Evolutionary conservation across 768 basidiomycete genomes (phyloP).

Genomic region (Serendipita sp.): DNA sequence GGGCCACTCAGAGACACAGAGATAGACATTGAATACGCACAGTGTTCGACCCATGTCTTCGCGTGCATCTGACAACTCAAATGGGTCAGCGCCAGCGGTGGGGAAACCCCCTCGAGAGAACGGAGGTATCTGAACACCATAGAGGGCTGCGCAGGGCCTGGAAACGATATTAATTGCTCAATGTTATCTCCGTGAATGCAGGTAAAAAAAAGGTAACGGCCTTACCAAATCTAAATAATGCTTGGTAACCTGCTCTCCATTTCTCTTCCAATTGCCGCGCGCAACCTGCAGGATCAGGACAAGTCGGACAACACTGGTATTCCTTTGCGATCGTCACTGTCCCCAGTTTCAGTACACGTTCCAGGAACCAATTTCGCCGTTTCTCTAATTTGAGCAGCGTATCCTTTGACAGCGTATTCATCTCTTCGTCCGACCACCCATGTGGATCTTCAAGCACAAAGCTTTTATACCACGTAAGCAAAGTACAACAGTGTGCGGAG

Average conservation of each 20-base stretch:
- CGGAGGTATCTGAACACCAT: conserved; percentile 89
- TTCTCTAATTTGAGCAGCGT: conserved; percentile 84
- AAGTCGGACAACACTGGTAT: conserved; percentile 79
- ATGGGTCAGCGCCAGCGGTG: conserved; percentile 71
- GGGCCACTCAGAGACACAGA: background rate
- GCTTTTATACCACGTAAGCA: background rate
- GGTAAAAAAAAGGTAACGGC: background rate
- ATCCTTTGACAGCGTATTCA: conserved; percentile 63
- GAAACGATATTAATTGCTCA: conserved; percentile 4
- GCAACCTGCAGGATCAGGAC: conserved; percentile 63
- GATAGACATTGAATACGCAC: conserved; percentile 27
- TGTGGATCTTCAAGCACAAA: conserved; percentile 89
- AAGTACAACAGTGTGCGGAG: background rate
- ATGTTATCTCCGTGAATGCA: background rate
- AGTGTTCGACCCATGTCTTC: conserved; percentile 71
- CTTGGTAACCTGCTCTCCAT: conserved; percentile 77
- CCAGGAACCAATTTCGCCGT: conserved; percentile 86
- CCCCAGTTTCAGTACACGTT: conserved; percentile 82
- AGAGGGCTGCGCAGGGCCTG: conserved; percentile 73
- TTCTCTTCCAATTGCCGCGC: conserved; percentile 82
- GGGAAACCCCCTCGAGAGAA: conserved; percentile 79
- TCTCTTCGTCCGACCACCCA: conserved; percentile 49
- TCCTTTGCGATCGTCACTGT: conserved; percentile 79
- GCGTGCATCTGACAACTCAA: conserved; percentile 80
- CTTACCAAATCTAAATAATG: conserved; percentile 72